phyloP scores from a whole-genome alignment of 2,329 filamentous ascomycete species.

The Sclerotiophoma versabilis region DNA sequence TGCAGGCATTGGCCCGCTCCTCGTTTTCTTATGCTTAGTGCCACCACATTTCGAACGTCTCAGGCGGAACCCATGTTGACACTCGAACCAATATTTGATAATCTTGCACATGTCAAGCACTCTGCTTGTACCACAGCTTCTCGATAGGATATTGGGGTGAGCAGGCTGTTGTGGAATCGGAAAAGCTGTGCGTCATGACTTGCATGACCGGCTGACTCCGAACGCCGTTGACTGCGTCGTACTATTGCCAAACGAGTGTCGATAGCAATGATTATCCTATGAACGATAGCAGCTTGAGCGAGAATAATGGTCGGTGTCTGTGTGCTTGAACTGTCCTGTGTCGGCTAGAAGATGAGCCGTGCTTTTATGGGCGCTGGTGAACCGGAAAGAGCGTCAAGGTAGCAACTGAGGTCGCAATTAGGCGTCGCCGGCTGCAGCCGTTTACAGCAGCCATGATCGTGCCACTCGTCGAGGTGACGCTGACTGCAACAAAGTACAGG shows the following conservation, averaged over 20 bases:
- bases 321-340: not conserved
- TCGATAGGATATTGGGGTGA: too few relatives aligned
- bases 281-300: not conserved
- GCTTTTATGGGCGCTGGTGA: not conserved
- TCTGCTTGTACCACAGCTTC: not conserved
- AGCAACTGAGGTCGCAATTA: not conserved
- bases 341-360: not conserved
- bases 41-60: conserved; percentile 45
- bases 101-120: conserved; percentile 48
- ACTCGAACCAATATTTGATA: conserved; percentile 40
- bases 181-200: not conserved
- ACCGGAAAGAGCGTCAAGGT: not conserved
- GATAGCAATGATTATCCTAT: not conserved
- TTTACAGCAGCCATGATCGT: not conserved
- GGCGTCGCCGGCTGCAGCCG: not conserved
- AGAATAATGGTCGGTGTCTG: not conserved
- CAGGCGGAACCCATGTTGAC: conserved; percentile 39
- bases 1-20: conserved; percentile 23
- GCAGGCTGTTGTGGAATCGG: not conserved
- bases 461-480: not conserved
- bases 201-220: not conserved
- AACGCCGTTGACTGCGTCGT: not conserved
- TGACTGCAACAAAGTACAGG: not conserved
- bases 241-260: not conserved
- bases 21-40: conserved; percentile 34